Evolutionary conservation across 106 monocot species (phyloP), one percentile per base, ranked within the genome.

Genomic region (Dioscorea dumetorum): DNA sequence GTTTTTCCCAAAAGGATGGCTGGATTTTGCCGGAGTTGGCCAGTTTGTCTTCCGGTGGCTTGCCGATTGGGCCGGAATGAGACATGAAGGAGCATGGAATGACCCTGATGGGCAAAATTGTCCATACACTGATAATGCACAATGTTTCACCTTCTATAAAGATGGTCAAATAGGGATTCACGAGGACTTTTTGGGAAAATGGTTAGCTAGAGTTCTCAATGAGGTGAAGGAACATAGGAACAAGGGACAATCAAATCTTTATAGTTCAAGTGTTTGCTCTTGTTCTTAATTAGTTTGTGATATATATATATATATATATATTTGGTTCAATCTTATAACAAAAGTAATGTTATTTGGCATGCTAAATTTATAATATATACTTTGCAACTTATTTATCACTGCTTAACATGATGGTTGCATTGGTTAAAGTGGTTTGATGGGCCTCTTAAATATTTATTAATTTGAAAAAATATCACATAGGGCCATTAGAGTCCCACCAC

Each of bases 1-100:
- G 83, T 85, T 94, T 72, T 91, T 85, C 65, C 90, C 87, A 4
- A 88, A 81, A 19, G 90, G 94, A 11, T 94, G 90, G 90, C 56
- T 60, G 41, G 81, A 94, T 61, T 19, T 74, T 2, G 87, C 85
- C 24, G 90, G 94, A 3, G 67, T 59, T 0, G 94, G 94, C 20
- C 93, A 94, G 73, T 80, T 68, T 53, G 90, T 90, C 19, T 84
- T 51, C 87, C 74, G 59, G 12, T 90, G 90, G 94, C n/a, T 80
- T 5, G 78, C 94, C 22, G 70, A 63, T 13, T 72, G 82, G 72
- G 32, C 84, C 17, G 84, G 82, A 59, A 85, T 90, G 78, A 53
- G 66, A 57, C 83, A 94, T 70, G 54, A 74, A 33, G 90, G 90
- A 6, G 57, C 62, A 4, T 90, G 87, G 87, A 70, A 71, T 54